Percentiles rank a stretch among this genome's conserved stretches.
Evolutionary conservation across 139 green algal genomes (phyloP).

Genomic region (Microglena sp.): DNA sequence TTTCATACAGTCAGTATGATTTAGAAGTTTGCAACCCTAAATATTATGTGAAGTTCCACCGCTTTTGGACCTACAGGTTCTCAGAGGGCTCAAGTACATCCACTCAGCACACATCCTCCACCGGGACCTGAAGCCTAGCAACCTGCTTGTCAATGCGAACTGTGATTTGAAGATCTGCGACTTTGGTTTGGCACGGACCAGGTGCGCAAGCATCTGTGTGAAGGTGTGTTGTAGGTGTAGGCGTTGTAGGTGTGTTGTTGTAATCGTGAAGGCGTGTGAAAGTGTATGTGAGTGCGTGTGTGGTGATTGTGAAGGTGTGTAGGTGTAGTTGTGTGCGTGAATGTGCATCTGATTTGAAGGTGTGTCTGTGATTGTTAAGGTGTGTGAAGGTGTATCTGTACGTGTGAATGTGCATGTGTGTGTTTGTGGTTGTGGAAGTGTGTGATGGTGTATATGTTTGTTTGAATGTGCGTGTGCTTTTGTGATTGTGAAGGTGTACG

Average conservation of each 20-base stretch:
- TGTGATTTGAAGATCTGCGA: slow-evolving; percentile 97
- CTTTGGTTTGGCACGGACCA: slow-evolving; percentile 81
- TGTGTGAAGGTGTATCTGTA: too few relatives aligned
- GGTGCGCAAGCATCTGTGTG: slow-evolving; percentile 6
- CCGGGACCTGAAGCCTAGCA: slow-evolving; percentile 90
- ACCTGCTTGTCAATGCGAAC: slow-evolving; percentile 93
- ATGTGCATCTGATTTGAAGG: neutral
- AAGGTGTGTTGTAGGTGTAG: too few relatives aligned
- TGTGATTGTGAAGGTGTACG: neutral
- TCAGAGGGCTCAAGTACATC: slow-evolving; percentile 80
- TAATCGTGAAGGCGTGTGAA: neutral
- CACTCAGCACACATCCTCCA: slow-evolving; percentile 85
- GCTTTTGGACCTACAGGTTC: slow-evolving; percentile 56
- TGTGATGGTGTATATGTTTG: too few relatives aligned
- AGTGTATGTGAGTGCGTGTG: neutral
- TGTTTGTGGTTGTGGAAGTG: too few relatives aligned
- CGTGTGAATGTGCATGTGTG: too few relatives aligned
- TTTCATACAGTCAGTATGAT: too few relatives aligned
- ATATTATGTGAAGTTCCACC: too few relatives aligned
- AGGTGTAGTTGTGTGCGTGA: too few relatives aligned
- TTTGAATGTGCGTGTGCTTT: too few relatives aligned
- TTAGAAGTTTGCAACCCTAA: too few relatives aligned
- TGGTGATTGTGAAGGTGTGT: too few relatives aligned
- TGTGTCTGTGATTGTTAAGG: too few relatives aligned
- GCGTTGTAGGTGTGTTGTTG: neutral